phyloP scores from a whole-genome alignment of 164 flowering plant genomes.

The Umbellularia californica region DNA sequence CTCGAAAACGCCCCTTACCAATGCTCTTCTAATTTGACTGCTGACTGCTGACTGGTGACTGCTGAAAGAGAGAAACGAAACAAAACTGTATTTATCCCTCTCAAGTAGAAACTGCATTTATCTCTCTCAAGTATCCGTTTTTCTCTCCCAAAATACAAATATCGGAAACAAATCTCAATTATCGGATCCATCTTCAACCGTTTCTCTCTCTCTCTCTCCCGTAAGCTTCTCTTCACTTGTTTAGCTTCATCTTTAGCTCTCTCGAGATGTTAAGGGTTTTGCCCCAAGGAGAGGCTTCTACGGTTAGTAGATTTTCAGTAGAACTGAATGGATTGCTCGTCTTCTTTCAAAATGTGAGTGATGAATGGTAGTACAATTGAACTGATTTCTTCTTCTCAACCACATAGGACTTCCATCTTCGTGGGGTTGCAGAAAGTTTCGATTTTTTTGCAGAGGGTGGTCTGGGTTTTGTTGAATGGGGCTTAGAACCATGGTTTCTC shows the following conservation, averaged over 20 bases:
- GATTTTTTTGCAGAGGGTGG: neutral
- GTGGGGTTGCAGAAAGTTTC: neutral
- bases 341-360: neutral
- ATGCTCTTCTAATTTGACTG: no score
- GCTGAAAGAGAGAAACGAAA: no score
- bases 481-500: conserved; percentile 23
- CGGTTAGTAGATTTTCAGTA: neutral
- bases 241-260: neutral
- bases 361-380: neutral
- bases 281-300: no score
- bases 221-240: neutral
- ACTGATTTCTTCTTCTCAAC: neutral
- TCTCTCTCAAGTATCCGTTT: no score
- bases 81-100: no score
- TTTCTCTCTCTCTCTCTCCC: neutral
- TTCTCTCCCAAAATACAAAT: no score
- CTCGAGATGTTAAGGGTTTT: neutral
- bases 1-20: no score
- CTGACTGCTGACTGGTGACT: no score
- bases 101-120: no score
- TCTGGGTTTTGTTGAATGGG: conserved; percentile 17
- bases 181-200: no score
- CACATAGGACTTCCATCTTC: no score
- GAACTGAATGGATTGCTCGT: neutral
- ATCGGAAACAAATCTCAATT: no score